Evolutionary conservation across 352 stramenopile genomes (phyloP).

Genomic region (Globisporangium lucens): DNA sequence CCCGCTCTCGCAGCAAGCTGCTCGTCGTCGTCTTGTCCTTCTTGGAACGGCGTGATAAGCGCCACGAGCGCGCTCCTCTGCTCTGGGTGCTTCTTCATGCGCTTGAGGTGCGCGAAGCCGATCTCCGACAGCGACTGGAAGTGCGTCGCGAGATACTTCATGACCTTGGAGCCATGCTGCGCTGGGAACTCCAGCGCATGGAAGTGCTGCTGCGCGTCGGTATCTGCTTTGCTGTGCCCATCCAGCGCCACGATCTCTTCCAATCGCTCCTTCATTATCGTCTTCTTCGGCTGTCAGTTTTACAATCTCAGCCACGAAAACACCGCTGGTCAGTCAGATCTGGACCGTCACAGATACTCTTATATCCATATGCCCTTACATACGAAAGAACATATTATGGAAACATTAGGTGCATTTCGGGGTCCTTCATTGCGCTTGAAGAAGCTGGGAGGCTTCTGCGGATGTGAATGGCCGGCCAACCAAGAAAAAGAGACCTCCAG

Average conservation of each 20-base stretch:
- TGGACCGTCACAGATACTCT: background rate
- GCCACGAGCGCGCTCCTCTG: slow-evolving; percentile 40
- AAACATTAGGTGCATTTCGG: background rate
- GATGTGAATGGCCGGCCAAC: slow-evolving; percentile 66
- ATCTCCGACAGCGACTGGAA: slow-evolving; percentile 59
- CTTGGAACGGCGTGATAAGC: slow-evolving; percentile 40
- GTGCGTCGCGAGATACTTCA: slow-evolving; percentile 47
- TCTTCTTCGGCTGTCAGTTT: background rate
- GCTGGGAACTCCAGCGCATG: slow-evolving; percentile 68
- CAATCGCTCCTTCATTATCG: slow-evolving; percentile 17
- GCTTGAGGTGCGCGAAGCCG: slow-evolving; percentile 79
- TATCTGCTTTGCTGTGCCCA: slow-evolving; percentile 15
- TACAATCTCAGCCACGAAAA: background rate
- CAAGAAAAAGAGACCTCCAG: slow-evolving; percentile 62
- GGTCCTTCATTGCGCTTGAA: background rate
- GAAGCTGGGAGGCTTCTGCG: slow-evolving; percentile 19
- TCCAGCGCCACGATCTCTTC: slow-evolving; percentile 45
- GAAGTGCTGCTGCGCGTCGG: slow-evolving; percentile 64
- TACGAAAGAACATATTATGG: background rate
- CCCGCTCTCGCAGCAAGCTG: slow-evolving; percentile 1
- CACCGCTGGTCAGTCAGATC: background rate
- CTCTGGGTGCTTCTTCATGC: slow-evolving; percentile 68
- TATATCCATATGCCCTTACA: background rate
- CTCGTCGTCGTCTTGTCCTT: slow-evolving; percentile 1
- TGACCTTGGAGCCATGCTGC: slow-evolving; percentile 54